Base-by-base conservation (phyloP, 306 rosid genomes). In the Calophaca sinica region DNA sequence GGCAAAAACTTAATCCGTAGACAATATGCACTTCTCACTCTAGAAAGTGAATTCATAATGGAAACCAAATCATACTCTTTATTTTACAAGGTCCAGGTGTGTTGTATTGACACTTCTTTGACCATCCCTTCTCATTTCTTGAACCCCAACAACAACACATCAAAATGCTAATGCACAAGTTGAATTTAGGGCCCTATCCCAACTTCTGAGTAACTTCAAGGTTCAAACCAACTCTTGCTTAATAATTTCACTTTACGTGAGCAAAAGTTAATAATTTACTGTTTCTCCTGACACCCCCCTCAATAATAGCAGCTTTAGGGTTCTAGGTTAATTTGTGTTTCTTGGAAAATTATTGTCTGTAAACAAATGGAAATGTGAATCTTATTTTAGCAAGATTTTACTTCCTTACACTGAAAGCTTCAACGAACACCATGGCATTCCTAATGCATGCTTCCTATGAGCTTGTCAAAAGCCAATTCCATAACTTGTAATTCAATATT, bases 391-490 rank as follows among this genome's bases (percentile, higher is more conserved):
- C 20, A 38, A 38, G 28, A 4, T 50, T 38, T 75, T 28, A 10
- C 41, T 49, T 49, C 53, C 36, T 61, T 48, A 59, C 48, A 73
- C 69, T 46, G 36, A 73, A 61, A 62, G 70, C 6, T 62, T 31
- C 8, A 38, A 42, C 59, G 55, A 75, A 52, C n/a, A 14, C 49
- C 49, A 14, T 54, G 39, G 53, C 35, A 54, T 54, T 61, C 38
- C 12, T 10, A 14, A 15, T 76, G 73, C 72, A 65, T 41, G 54
- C 42, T 62, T 36, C 39, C 59, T 32, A 13, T 0, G 4, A 75
- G 35, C 29, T 10, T 68, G 5, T 14, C 4, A 2, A 65, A 45
- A 76, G 44, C 20, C 0, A 9, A 77, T 57, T 13, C 5, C 49
- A 28, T 13, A 66, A 76, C 32, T 35, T 26, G 14, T n/a, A 39